Evolutionary conservation across 106 monocot genomes (phyloP).

Genomic region (Apostasia shenzhenica): DNA sequence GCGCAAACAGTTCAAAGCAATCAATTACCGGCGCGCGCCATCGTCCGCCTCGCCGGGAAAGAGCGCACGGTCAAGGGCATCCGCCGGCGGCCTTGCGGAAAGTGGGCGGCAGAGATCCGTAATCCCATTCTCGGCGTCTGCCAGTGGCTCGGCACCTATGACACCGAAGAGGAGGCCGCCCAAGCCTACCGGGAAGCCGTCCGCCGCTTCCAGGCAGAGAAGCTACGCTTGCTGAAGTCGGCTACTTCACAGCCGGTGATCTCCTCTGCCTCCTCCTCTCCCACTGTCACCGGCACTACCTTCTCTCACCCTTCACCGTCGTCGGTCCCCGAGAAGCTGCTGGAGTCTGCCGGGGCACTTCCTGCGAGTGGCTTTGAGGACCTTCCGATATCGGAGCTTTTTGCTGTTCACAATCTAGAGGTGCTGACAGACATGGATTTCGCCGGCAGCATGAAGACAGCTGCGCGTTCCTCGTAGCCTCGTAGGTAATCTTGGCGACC

Average conservation of each 20-base stretch:
- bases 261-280: neutral
- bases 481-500: conserved; percentile 18
- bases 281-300: neutral
- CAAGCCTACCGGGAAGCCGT: conserved; percentile 16
- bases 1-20: neutral
- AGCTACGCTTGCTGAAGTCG: neutral
- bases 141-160: conserved; percentile 33
- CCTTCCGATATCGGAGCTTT: conserved; percentile 4
- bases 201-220: conserved; percentile 12
- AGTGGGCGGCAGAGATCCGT: conserved; percentile 75
- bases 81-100: conserved; percentile 26
- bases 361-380: neutral
- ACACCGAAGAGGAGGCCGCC: conserved; percentile 21
- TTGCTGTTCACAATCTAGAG: neutral
- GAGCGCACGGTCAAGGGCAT: conserved; percentile 15
- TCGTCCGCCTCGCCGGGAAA: neutral
- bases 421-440: neutral
- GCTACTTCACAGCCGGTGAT: neutral
- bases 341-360: neutral
- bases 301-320: conserved; percentile 16
- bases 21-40: neutral
- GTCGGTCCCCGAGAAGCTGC: conserved; percentile 4
- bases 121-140: conserved; percentile 27
- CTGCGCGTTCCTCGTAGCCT: conserved; percentile 10
- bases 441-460: neutral